Evolutionary conservation across 2,329 filamentous ascomycete genomes (phyloP).

Genomic region (Talaromyces rugulosus): DNA sequence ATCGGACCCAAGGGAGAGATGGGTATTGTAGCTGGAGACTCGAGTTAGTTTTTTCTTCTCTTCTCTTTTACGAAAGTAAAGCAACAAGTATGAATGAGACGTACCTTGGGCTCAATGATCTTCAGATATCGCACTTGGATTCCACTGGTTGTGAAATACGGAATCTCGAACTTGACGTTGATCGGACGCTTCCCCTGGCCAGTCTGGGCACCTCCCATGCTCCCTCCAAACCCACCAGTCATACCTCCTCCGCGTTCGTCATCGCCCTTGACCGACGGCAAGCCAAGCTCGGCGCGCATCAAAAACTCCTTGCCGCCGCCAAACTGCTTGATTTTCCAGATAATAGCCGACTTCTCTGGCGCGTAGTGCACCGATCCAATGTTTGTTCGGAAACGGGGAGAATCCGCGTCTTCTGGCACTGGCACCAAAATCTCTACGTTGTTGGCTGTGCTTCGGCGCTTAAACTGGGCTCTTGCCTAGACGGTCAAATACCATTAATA

Average conservation of each 20-base stretch:
- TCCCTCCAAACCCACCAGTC: conserved; percentile 95
- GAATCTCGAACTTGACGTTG: conserved; percentile 99
- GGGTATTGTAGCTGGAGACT: conserved; percentile 85
- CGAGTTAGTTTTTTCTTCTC: background rate
- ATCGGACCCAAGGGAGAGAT: conserved; percentile 93
- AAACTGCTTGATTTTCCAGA: conserved; percentile 99
- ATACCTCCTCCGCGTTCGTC: conserved; percentile 95
- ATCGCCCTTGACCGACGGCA: conserved; percentile 90
- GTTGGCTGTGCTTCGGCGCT: conserved; percentile 93
- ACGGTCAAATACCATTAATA: background rate
- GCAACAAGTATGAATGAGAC: conserved; percentile 22
- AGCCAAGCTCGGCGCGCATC: conserved; percentile 92
- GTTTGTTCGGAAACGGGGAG: conserved; percentile 92
- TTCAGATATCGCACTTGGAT: conserved; percentile 98
- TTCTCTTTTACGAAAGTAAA: background rate
- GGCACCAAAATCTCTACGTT: conserved; percentile 98
- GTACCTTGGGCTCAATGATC: conserved; percentile 98
- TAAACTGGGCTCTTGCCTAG: conserved; percentile 89
- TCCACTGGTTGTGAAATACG: conserved; percentile 99
- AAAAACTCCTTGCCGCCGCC: conserved; percentile 97
- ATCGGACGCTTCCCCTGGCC: conserved; percentile 94
- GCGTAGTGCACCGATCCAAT: conserved; percentile 97
- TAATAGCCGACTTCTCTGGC: conserved; percentile 92
- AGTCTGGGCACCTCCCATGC: conserved; percentile 82
- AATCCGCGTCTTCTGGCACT: conserved; percentile 94